These are phyloP conservation scores for Solanum neorickii DNA, from an alignment of 257 asterid genomes.

Conservation along the genomic window DNA sequence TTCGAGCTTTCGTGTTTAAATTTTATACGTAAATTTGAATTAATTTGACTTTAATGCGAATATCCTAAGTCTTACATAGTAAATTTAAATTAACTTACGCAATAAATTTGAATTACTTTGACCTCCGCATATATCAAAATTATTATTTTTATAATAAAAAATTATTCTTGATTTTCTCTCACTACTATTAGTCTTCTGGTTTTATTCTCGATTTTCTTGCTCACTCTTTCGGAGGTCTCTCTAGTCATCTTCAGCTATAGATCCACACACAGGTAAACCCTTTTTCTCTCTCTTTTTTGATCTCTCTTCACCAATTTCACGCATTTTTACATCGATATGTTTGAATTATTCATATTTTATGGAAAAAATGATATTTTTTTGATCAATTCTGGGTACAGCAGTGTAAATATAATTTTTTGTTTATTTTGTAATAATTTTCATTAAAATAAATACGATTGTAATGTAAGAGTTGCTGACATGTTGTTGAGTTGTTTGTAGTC, in stretches of 20 bases:
- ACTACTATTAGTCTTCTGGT: neutral
- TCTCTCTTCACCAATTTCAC: neutral
- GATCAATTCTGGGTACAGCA: neutral
- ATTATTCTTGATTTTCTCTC: neutral
- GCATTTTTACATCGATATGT: neutral
- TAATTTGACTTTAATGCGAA: neutral
- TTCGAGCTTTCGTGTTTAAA: neutral
- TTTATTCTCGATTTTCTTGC: neutral
- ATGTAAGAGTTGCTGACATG: neutral
- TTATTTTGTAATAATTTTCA: neutral
- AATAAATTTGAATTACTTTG: neutral
- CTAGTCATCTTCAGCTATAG: neutral
- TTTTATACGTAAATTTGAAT: neutral
- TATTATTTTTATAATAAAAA: neutral
- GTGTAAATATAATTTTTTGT: neutral
- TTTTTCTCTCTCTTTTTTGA: neutral
- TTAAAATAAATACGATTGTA: neutral
- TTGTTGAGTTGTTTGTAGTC: neutral
- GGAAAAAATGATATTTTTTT: neutral
- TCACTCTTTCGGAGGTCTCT: neutral
- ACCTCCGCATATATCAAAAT: neutral
- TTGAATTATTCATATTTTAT: neutral
- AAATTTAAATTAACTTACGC: too few relatives aligned
- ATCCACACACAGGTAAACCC: neutral
- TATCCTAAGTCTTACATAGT: neutral